Percentiles rank a stretch among this genome's conserved stretches.
phyloP scores from a whole-genome alignment of 257 asterid species.

The Lavandula angustifolia region DNA sequence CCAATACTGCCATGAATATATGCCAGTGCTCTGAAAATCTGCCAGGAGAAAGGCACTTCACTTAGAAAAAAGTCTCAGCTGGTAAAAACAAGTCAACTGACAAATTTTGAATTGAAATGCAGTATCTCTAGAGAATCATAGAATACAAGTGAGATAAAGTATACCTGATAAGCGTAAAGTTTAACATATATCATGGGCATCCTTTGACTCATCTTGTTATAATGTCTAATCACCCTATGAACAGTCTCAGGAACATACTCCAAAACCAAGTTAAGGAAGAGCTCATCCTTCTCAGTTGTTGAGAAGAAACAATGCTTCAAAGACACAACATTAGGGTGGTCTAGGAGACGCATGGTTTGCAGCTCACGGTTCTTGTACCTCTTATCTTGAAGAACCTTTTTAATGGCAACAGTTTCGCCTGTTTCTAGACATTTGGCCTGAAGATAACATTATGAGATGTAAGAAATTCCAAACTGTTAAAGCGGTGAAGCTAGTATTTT shows the following conservation, averaged over 20 bases:
- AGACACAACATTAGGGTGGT: conserved; percentile 79
- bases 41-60: conserved; percentile 19
- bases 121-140: background rate
- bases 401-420: conserved; percentile 86
- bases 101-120: background rate
- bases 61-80: background rate
- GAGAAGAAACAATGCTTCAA: conserved; percentile 80
- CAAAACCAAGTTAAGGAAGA: conserved; percentile 80
- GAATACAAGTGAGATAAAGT: background rate
- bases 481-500: background rate
- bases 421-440: conserved; percentile 88
- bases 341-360: conserved; percentile 81
- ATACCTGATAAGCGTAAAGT: conserved; percentile 79
- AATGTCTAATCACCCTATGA: conserved; percentile 79
- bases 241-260: conserved; percentile 89
- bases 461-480: conserved; percentile 3
- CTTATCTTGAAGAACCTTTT: conserved; percentile 90
- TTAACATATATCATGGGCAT: conserved; percentile 79
- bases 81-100: conserved; percentile 2
- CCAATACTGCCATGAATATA: conserved; percentile 81
- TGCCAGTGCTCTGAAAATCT: conserved; percentile 73
- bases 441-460: conserved; percentile 11
- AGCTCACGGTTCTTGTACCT: conserved; percentile 86
- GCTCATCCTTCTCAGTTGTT: conserved; percentile 74
- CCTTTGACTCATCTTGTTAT: conserved; percentile 78